A percentile compares a stretch with the other conserved stretches of the same genome.
These are phyloP conservation scores for Microbotryum scabiosae DNA, from an alignment of 1,284 basidiomycete genomes.

Conservation along the genomic window DNA sequence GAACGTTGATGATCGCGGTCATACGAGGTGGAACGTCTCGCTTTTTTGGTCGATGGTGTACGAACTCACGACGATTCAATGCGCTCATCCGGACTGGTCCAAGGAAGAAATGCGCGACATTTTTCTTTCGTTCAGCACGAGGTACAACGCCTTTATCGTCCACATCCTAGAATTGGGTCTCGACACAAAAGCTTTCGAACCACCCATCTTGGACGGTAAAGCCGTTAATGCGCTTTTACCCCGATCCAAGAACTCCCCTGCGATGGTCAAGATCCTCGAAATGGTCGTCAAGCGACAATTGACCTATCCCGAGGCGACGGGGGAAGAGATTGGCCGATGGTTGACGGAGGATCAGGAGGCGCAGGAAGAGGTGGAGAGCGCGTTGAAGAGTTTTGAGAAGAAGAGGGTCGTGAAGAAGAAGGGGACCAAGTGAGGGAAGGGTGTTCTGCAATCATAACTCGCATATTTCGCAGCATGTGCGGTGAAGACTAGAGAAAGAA, in stretches of 20 bases:
- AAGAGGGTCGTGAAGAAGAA: too few species aligned
- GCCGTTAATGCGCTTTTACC: constrained; percentile 54
- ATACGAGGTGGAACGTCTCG: constrained; percentile 23
- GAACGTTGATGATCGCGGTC: not conserved
- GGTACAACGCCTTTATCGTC: constrained; percentile 57
- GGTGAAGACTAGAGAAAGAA: too few species aligned
- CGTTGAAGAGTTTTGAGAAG: too few species aligned
- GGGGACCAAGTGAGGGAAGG: too few species aligned
- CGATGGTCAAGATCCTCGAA: constrained; percentile 59
- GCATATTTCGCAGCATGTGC: too few species aligned
- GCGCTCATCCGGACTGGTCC: too few species aligned
- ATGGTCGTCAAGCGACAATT: constrained; percentile 74
- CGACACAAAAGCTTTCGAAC: constrained; percentile 52
- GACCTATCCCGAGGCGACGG: constrained; percentile 56
- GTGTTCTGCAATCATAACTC: too few species aligned
- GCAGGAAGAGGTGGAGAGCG: too few species aligned
- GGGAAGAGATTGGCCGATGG: constrained; percentile 62
- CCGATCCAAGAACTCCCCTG: constrained; percentile 49
- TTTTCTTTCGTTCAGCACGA: not conserved
- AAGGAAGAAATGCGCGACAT: too few species aligned
- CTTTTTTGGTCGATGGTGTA: constrained; percentile 22
- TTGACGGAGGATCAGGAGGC: constrained; percentile 41
- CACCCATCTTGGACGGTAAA: constrained; percentile 65
- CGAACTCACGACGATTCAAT: constrained; percentile 1
- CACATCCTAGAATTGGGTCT: constrained; percentile 58